These are phyloP conservation scores for Arachnomyces sp. DNA, from an alignment of 2,329 filamentous ascomycete genomes.

Conservation along the genomic window DNA sequence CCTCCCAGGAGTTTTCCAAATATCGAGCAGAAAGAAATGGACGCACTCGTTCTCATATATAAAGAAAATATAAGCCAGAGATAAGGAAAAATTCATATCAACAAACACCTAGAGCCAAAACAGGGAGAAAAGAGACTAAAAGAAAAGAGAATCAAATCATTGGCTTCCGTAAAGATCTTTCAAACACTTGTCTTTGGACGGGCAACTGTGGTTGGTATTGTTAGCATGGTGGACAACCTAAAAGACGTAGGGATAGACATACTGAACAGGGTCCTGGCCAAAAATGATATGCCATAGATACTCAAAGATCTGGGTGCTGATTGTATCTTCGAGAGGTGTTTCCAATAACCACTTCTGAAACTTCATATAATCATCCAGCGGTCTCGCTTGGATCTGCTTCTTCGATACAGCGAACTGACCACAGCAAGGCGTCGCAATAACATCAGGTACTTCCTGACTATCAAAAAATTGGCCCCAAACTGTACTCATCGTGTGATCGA, in stretches of 20 bases:
- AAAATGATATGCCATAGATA: slow-evolving; percentile 54
- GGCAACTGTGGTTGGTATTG: too few species aligned
- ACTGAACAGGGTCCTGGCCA: slow-evolving; percentile 21
- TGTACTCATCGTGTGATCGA: slow-evolving; percentile 4
- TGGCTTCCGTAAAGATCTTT: too few species aligned
- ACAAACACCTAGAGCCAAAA: too few species aligned
- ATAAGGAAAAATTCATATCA: too few species aligned
- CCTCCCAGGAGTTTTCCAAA: too few species aligned
- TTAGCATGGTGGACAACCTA: too few species aligned
- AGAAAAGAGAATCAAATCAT: too few species aligned
- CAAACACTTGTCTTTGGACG: too few species aligned
- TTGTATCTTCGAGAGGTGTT: slow-evolving; percentile 44
- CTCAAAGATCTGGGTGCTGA: slow-evolving; percentile 50
- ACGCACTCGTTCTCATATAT: too few species aligned
- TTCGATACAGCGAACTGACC: slow-evolving; percentile 52
- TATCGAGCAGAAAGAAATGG: too few species aligned
- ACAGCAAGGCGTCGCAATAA: slow-evolving; percentile 48
- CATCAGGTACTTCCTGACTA: slow-evolving; percentile 28
- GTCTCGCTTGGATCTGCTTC: slow-evolving; percentile 40
- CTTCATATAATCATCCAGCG: slow-evolving; percentile 42
- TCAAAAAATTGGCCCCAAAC: slow-evolving; percentile 9
- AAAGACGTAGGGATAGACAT: slow-evolving; percentile 1
- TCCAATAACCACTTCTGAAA: slow-evolving; percentile 48
- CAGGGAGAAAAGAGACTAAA: too few species aligned
- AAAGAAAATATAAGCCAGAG: too few species aligned